A percentile compares a stretch with the other conserved stretches of the same genome.
These are phyloP conservation scores for Pseudonitzschia pungens DNA, from an alignment of 108 stramenopile species.

Conservation along the genomic window DNA sequence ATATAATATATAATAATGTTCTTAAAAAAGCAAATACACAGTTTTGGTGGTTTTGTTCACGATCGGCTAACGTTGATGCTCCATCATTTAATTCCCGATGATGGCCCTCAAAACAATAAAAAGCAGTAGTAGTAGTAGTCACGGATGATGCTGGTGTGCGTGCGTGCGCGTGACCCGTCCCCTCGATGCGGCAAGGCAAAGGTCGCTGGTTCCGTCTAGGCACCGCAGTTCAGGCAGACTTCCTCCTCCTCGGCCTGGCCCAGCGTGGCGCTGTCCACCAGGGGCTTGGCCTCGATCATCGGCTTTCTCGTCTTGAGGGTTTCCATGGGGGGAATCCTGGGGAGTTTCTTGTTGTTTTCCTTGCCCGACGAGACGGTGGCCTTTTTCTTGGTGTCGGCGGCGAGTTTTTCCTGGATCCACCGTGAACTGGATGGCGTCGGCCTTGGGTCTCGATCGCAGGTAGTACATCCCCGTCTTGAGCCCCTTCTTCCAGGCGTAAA, in stretches of 20 bases:
- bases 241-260: conserved; percentile 77
- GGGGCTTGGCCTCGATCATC: conserved; percentile 25
- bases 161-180: too few species aligned
- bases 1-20: too few species aligned
- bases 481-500: conserved; percentile 98
- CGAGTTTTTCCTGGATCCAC: conserved; percentile 90
- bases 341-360: conserved; percentile 18
- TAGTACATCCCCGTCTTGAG: conserved; percentile 99
- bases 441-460: conserved; percentile 98
- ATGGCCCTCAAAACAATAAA: neutral
- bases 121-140: too few species aligned
- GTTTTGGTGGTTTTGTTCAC: neutral
- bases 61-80: neutral
- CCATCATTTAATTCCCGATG: neutral
- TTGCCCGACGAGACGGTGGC: conserved; percentile 24
- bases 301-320: conserved; percentile 21
- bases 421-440: conserved; percentile 98
- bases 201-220: conserved; percentile 43
- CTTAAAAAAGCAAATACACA: neutral
- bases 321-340: conserved; percentile 26
- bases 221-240: conserved; percentile 88
- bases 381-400: conserved; percentile 43
- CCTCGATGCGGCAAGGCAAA: neutral
- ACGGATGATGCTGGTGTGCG: neutral
- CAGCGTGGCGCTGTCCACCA: conserved; percentile 46